These are phyloP conservation scores for Hortiboletus campestris DNA, from an alignment of 768 basidiomycete genomes.

Conservation along the genomic window DNA sequence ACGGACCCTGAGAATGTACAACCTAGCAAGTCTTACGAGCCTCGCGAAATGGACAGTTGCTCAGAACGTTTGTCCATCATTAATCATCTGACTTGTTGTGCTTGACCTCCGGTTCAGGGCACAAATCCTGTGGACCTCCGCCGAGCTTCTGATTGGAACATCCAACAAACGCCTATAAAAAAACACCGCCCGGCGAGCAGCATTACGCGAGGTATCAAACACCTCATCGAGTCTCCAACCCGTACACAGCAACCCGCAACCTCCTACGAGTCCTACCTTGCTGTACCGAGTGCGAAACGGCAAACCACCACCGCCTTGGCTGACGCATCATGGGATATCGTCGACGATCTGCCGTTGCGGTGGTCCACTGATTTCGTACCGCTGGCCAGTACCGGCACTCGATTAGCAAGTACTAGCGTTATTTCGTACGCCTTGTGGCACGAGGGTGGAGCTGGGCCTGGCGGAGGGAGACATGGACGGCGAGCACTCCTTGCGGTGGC, in stretches of 20 bases:
- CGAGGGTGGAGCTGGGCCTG: constrained; percentile 48
- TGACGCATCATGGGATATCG: constrained; percentile 67
- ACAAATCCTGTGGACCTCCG: constrained; percentile 60
- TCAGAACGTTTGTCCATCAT: constrained; percentile 50
- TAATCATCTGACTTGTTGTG: neutral
- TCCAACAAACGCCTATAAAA: constrained; percentile 44
- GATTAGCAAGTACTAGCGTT: constrained; percentile 56
- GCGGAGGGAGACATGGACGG: constrained; percentile 44
- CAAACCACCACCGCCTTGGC: constrained; percentile 34
- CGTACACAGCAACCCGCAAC: constrained; percentile 26
- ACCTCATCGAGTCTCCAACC: constrained; percentile 44
- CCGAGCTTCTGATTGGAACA: constrained; percentile 48
- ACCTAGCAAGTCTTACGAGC: constrained; percentile 68
- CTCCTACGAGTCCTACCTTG: constrained; percentile 30
- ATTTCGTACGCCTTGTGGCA: constrained; percentile 68
- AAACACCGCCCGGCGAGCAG: constrained; percentile 54
- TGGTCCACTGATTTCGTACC: constrained; percentile 90
- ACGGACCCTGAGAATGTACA: constrained; percentile 77
- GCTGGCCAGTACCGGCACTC: constrained; percentile 65
- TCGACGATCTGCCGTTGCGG: constrained; percentile 69
- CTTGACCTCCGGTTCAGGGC: constrained; percentile 39
- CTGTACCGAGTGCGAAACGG: constrained; percentile 27
- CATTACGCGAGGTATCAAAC: constrained; percentile 63
- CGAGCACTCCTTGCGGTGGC: constrained; percentile 67
- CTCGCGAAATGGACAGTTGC: constrained; percentile 73